These are phyloP conservation scores for Leucosporidium creatinivorum DNA, from an alignment of 768 basidiomycete genomes.

Conservation along the genomic window DNA sequence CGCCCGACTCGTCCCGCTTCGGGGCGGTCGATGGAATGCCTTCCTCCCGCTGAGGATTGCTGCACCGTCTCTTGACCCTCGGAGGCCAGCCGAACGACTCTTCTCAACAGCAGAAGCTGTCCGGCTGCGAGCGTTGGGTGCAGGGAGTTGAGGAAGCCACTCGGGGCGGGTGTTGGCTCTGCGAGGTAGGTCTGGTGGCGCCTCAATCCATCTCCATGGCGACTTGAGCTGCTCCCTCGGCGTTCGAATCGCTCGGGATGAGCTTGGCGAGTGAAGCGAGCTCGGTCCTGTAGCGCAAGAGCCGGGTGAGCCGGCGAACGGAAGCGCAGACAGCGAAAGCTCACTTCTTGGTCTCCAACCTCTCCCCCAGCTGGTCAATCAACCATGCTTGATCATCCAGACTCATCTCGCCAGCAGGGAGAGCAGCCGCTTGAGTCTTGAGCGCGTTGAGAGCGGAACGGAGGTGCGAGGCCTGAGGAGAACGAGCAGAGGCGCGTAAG, in stretches of 20 bases:
- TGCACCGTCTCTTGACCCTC: too few species aligned
- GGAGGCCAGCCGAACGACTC: too few species aligned
- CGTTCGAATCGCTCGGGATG: too few species aligned
- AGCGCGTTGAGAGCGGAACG: neutral
- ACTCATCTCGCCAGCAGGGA: neutral
- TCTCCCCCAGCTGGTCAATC: neutral
- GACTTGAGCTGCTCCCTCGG: neutral
- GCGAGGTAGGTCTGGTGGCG: too few species aligned
- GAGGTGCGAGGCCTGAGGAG: neutral
- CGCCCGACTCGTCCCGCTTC: too few species aligned
- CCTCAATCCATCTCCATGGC: slow-evolving; percentile 1
- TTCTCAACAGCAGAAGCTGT: too few species aligned
- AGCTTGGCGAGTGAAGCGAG: neutral
- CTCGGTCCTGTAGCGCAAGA: neutral
- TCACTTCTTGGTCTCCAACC: neutral
- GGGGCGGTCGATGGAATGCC: too few species aligned
- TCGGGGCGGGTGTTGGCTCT: too few species aligned
- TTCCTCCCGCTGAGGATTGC: too few species aligned
- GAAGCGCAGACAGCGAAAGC: too few species aligned
- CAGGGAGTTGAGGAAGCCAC: too few species aligned
- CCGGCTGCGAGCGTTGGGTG: too few species aligned
- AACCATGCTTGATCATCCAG: neutral
- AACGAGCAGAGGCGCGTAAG: neutral
- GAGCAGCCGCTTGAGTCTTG: neutral
- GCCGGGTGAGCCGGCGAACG: neutral